Percentiles rank a stretch among this genome's conserved stretches.
These are phyloP conservation scores for Entoloma clypeatum DNA, from an alignment of 1,284 basidiomycete species.

Conservation along the genomic window DNA sequence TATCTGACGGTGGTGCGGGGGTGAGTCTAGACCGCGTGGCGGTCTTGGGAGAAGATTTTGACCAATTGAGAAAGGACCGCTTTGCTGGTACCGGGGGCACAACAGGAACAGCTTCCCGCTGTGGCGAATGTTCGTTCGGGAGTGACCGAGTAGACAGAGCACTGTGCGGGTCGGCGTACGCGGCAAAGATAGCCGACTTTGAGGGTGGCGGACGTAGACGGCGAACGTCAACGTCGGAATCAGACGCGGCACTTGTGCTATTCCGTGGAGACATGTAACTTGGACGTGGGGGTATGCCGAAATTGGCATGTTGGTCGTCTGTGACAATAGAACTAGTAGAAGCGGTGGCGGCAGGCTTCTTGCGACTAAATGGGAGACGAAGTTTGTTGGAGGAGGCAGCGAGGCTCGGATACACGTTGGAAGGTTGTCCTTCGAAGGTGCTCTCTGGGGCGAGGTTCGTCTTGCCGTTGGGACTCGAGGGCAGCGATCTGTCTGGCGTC, in stretches of 20 bases:
- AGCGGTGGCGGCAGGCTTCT: constrained; percentile 26
- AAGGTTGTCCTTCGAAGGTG: constrained; percentile 13
- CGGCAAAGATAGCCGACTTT: constrained; percentile 53
- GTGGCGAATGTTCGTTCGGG: constrained; percentile 35
- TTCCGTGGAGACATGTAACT: constrained; percentile 23
- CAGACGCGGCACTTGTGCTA: constrained; percentile 29
- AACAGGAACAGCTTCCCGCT: constrained; percentile 21
- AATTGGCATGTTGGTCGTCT: constrained; percentile 9
- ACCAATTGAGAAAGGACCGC: constrained; percentile 37
- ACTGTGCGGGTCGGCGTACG: constrained; percentile 43
- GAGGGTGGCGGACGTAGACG: constrained; percentile 48
- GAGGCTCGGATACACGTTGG: constrained; percentile 27
- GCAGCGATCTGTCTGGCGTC: constrained; percentile 33
- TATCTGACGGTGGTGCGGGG: constrained; percentile 20
- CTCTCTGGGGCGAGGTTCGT: constrained; percentile 26
- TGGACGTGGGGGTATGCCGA: constrained; percentile 25
- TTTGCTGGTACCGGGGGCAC: constrained; percentile 24
- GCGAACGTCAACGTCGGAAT: constrained; percentile 29
- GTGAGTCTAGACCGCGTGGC: constrained; percentile 34
- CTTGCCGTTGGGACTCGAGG: constrained; percentile 35
- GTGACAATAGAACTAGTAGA: too few species aligned
- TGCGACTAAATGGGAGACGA: constrained; percentile 38
- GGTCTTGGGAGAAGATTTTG: constrained; percentile 25
- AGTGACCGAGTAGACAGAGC: constrained; percentile 59
- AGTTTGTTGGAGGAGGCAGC: constrained; percentile 36